Evolutionary conservation across 306 rosid genomes (phyloP).

Genomic region (Medicago truncatula): MtrunA17r5.0-ANR NC_053043.1:39768501-39769000

Average conservation of each 20-base stretch:
- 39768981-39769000: not conserved
- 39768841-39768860: too few relatives aligned
- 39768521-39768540: conserved; percentile 76
- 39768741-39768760: conserved; percentile 44
- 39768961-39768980: not conserved
- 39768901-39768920: not conserved
- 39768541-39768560: conserved; percentile 80
- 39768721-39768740: conserved; percentile 65
- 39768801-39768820: too few relatives aligned
- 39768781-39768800: too few relatives aligned
- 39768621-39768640: conserved; percentile 73
- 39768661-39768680: conserved; percentile 92
- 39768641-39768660: conserved; percentile 88
- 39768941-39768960: conserved; percentile 20
- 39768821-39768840: too few relatives aligned
- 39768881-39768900: not conserved
- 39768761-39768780: not conserved
- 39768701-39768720: conserved; percentile 49
- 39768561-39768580: conserved; percentile 95
- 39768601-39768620: conserved; percentile 97
- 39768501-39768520: not conserved
- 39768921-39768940: conserved; percentile 28
- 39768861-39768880: not conserved
- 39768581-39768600: conserved; percentile 86
- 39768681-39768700: conserved; percentile 85